phyloP scores from a whole-genome alignment of 2,329 filamentous ascomycete genomes.

The Pseudogymnoascus pannorum region DNA sequence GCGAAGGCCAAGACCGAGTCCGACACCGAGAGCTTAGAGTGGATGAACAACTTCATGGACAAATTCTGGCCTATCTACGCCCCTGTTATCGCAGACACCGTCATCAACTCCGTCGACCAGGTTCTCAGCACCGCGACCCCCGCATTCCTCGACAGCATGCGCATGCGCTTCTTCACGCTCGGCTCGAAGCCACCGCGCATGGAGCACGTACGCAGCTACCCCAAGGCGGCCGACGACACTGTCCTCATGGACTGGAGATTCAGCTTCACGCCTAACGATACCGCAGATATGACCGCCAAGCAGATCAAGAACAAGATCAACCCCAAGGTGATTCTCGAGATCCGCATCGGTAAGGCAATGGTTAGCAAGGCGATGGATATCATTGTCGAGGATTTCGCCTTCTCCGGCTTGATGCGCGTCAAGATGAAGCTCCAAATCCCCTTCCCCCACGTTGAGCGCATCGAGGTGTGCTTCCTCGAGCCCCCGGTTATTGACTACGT shows the following conservation, averaged over 20 bases:
- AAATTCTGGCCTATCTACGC: slow-evolving; percentile 99
- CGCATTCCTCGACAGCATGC: slow-evolving; percentile 85
- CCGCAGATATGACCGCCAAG: slow-evolving; percentile 77
- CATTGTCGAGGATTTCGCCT: slow-evolving; percentile 96
- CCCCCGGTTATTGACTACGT: slow-evolving; percentile 85
- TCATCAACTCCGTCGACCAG: slow-evolving; percentile 92
- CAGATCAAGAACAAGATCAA: slow-evolving; percentile 96
- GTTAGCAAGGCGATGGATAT: slow-evolving; percentile 96
- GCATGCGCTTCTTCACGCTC: slow-evolving; percentile 87
- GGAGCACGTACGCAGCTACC: slow-evolving; percentile 97
- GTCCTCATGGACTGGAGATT: slow-evolving; percentile 99
- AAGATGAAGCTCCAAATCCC: slow-evolving; percentile 96
- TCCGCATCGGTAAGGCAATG: slow-evolving; percentile 90
- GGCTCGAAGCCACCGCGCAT: slow-evolving; percentile 92
- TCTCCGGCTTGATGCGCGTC: slow-evolving; percentile 89
- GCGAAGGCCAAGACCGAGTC: slow-evolving; percentile 80
- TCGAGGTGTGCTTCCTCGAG: slow-evolving; percentile 92
- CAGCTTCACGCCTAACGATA: slow-evolving; percentile 96
- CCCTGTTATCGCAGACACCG: slow-evolving; percentile 82
- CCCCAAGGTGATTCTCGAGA: slow-evolving; percentile 91
- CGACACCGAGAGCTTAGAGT: slow-evolving; percentile 88
- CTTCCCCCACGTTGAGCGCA: slow-evolving; percentile 88
- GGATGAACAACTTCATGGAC: slow-evolving; percentile 97
- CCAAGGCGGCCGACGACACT: slow-evolving; percentile 87
- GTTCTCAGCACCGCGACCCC: slow-evolving; percentile 89